Conservation (phyloP, 2,329 filamentous ascomycete species). For the Cercospora sp. region DNA sequence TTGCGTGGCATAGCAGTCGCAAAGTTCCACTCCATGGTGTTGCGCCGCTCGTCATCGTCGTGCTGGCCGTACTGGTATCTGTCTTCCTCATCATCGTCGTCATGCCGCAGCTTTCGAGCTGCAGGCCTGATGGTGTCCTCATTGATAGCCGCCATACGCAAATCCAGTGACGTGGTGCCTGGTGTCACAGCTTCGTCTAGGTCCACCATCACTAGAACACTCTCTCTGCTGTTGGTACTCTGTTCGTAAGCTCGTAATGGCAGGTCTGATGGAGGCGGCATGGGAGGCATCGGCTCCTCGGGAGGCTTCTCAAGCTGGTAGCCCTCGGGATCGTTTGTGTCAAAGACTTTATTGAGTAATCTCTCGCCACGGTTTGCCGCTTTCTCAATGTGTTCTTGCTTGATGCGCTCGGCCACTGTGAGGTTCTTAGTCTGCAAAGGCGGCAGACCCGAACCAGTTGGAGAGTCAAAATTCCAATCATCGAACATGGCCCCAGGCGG, state of each 20-base stretch:
- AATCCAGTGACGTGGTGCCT: conserved; percentile 49
- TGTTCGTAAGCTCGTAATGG: conserved; percentile 48
- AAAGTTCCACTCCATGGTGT: conserved; percentile 58
- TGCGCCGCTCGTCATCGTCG: conserved; percentile 43
- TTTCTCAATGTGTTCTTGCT: conserved; percentile 57
- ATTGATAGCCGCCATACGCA: conserved; percentile 31
- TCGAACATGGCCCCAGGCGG: conserved; percentile 25
- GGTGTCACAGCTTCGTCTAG: conserved; percentile 57
- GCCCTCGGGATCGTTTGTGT: conserved; percentile 52
- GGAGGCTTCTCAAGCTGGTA: conserved; percentile 54
- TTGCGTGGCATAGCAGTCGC: conserved; percentile 37
- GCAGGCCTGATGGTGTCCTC: conserved; percentile 26
- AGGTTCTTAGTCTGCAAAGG: conserved; percentile 25
- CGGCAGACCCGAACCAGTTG: conserved; percentile 25
- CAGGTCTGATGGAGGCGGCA: conserved; percentile 50
- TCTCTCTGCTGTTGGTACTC: conserved; percentile 47
- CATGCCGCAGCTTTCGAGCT: conserved; percentile 26
- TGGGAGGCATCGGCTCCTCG: conserved; percentile 27
- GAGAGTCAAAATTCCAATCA: conserved; percentile 28
- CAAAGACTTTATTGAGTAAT: conserved; percentile 59
- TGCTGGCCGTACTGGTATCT: conserved; percentile 34
- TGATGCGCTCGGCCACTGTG: conserved; percentile 35
- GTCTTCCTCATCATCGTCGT: conserved; percentile 43
- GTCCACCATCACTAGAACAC: conserved; percentile 57
- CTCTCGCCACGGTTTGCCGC: conserved; percentile 58